Conservation (phyloP, 306 rosid species). For the Hippophae gyantsensis region DNA sequence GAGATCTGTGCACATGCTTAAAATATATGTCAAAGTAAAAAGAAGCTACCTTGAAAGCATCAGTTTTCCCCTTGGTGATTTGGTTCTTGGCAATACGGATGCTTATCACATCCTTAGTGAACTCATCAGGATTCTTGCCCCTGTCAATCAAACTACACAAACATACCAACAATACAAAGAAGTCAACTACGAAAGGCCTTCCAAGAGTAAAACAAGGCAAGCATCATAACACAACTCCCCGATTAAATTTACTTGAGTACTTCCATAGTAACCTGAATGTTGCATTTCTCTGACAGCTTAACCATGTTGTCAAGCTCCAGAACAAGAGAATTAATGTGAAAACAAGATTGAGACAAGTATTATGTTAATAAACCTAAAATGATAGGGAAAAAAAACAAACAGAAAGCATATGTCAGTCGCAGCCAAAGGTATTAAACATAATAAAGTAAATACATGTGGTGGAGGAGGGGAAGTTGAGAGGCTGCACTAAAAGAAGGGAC, state of each 20-base stretch:
- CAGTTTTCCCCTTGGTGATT: conserved; percentile 83
- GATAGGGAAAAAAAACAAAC: neutral
- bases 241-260: conserved; percentile 65
- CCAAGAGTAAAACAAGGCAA: neutral
- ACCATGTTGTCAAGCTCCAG: conserved; percentile 78
- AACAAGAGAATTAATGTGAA: conserved; percentile 68
- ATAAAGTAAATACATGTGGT: conserved; percentile 49
- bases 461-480: conserved; percentile 81
- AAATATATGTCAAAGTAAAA: conserved; percentile 11
- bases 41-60: conserved; percentile 65
- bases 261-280: conserved; percentile 92
- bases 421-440: conserved; percentile 9
- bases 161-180: conserved; percentile 12
- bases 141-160: conserved; percentile 68
- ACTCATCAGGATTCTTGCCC: conserved; percentile 96
- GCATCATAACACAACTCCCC: conserved; percentile 9
- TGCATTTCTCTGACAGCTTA: conserved; percentile 77
- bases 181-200: conserved; percentile 12
- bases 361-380: neutral
- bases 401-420: conserved; percentile 1
- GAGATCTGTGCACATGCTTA: conserved; percentile 17
- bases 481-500: conserved; percentile 75
- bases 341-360: neutral
- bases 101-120: conserved; percentile 79
- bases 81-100: conserved; percentile 87